Evolutionary conservation across 495 filamentous ascomycete genomes (phyloP), one percentile per base, ranked within the genome.

Genomic region (Oidiodendron maius): DNA sequence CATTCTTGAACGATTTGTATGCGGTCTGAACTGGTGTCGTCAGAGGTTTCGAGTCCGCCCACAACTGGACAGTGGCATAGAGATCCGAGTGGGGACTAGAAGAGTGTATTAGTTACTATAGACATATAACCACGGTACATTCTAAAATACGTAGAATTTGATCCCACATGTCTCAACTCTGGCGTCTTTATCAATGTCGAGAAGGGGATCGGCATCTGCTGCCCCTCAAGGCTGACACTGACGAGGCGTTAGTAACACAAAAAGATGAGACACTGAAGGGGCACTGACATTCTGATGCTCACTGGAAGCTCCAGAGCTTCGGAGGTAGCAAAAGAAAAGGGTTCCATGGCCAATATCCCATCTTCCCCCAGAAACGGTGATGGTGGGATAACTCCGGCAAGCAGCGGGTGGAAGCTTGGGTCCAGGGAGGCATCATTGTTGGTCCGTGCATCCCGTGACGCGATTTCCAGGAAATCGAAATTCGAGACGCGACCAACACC

Each of bases 31-130:
- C 72, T 0, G 89, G 87, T 0, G 96, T 87, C 1, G 91, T 91
- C 50, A 97, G 65, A 12, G 93, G 89, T 60, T 99, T 97, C 15
- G 89, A 95, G 56, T 95, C 90, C 10, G 94, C 89, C 83, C 91
- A 99, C 59, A 96, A 70, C 66, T 96, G 94, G 13, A 82, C 85
- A 3, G 90, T 96, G 16, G 94, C 83, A 56, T 90, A 96, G 30
- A 97, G 82, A 62, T 98, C 93, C 16, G 89, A 96, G 60, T 81
- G 63, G 10, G 77, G 67, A 55, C 78, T 83, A 15, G 22, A 26
- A 50, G 26, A 43, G 23, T 18, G 21, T 35, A 48, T 40, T n/a
- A 42, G 10, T 16, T 43, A n/a, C 9, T 16, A 21, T 21, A 40
- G 40, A 34, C 40, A 55, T 15, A 58, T 50, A 25, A 16, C n/a